Evolutionary conservation across 1,284 basidiomycete species (phyloP), one percentile per base, ranked within the genome.

Genomic region (Tilletia caries): DNA sequence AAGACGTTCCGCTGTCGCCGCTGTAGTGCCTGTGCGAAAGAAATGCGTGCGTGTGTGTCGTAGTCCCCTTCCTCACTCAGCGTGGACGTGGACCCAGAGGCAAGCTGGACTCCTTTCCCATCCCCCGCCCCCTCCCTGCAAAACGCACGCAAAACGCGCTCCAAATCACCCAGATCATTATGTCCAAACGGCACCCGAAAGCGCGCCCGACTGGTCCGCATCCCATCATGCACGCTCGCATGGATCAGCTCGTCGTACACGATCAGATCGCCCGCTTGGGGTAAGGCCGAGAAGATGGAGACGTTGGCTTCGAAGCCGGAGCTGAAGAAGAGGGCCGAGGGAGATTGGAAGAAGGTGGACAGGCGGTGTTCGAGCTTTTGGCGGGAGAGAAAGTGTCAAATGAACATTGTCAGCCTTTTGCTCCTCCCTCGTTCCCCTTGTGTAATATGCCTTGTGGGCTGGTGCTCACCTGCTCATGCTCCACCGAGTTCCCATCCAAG

Each of bases 241-340:
- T 98, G 95, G 48, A 97, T 90, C 71, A 92, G 89, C 76, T 91
- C 91, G 82, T 98, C 95, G 81, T 90, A 91, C 13, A 97, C 84
- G 48, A 97, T 84, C 64, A 88, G 87, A 80, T 98, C 95, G 13
- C 88, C 88, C 0, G 86, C 83, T 75, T 93, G 92, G 0, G 94
- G 93, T 0, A 97, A 84, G 50, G 89, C 88, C 0, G 91, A 87
- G 85, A 96, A 95, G 82, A 97, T 89, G 0, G 91, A 91, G 2
- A 90, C 91, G 80, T 98, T 98, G 20, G 95, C 94, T 83, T 97
- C 94, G 84, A 91, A 97, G 0, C 95, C 95, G 0, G 92, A 93
- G 83, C 94, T 95, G 88, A 96, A 97, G 20, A 98, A 86, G 13
- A 98, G 86, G 0, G 76, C 75, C 1, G 91, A 92, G 0, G 88